phyloP scores from a whole-genome alignment of 2,329 filamentous ascomycete species.

The Sclerotinia minor region DNA sequence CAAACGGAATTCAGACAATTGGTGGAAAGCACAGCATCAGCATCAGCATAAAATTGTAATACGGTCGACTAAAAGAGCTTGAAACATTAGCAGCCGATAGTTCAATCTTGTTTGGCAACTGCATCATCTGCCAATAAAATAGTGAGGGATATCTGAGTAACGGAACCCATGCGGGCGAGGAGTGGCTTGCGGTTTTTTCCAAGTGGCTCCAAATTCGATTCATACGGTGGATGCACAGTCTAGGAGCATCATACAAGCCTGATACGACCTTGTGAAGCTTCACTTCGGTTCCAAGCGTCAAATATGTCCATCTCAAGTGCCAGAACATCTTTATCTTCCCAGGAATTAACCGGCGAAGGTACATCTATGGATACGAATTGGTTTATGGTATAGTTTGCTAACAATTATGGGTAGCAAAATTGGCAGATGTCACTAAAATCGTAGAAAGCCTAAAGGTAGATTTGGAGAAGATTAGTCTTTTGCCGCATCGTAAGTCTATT shows the following conservation, averaged over 20 bases:
- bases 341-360: slow-evolving; percentile 35
- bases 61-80: slow-evolving; percentile 4
- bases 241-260: background rate
- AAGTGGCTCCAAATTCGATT: background rate
- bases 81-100: background rate
- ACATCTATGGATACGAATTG: slow-evolving; percentile 9
- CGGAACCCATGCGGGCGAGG: background rate
- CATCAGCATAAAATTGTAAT: background rate
- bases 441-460: slow-evolving; percentile 63
- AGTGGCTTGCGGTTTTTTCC: background rate
- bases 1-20: background rate
- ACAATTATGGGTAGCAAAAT: slow-evolving; percentile 56
- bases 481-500: slow-evolving; percentile 56
- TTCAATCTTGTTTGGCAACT: background rate
- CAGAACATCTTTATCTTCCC: slow-evolving; percentile 31
- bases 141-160: background rate
- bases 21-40: background rate
- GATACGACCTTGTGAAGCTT: background rate
- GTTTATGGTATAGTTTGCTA: slow-evolving; percentile 21
- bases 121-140: background rate
- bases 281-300: background rate
- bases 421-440: slow-evolving; percentile 65
- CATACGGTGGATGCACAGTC: background rate
- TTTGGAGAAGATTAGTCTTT: slow-evolving; percentile 58
- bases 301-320: slow-evolving; percentile 30